phyloP scores from a whole-genome alignment of 139 green algal genomes.

The Micractinium sp. region DNA sequence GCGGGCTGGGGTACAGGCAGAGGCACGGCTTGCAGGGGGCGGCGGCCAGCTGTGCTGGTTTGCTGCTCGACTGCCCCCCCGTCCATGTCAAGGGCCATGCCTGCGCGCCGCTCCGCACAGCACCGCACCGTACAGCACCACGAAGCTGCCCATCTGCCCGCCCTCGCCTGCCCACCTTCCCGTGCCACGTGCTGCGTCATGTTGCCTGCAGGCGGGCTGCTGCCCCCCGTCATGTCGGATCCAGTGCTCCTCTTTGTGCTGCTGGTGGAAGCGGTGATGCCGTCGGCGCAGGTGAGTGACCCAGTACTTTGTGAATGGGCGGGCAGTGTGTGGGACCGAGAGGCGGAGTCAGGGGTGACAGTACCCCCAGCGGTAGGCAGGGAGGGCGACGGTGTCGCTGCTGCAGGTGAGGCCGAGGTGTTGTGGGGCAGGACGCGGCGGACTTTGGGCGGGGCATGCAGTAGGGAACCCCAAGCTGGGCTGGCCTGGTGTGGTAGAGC shows the following conservation, averaged over 20 bases:
- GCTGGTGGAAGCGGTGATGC: slow-evolving; percentile 63
- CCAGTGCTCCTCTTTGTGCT: slow-evolving; percentile 57
- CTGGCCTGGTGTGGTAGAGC: too few species aligned
- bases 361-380: too few species aligned
- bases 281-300: slow-evolving; percentile 54
- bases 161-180: background rate
- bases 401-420: too few species aligned
- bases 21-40: background rate
- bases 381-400: too few species aligned
- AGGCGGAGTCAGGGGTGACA: background rate
- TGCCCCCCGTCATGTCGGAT: slow-evolving; percentile 41
- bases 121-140: background rate
- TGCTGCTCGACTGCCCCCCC: background rate
- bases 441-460: too few species aligned
- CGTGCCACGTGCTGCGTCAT: background rate
- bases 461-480: too few species aligned
- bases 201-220: slow-evolving; percentile 15
- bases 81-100: too few species aligned
- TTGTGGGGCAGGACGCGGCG: too few species aligned
- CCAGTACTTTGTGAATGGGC: too few species aligned
- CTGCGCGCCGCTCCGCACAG: too few species aligned
- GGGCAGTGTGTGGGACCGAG: background rate
- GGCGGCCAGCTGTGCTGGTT: background rate
- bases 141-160: background rate
- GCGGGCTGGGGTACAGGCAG: background rate